Evolutionary conservation across 495 filamentous ascomycete species (phyloP).

Genomic region (Penicillium flavigenum): DNA sequence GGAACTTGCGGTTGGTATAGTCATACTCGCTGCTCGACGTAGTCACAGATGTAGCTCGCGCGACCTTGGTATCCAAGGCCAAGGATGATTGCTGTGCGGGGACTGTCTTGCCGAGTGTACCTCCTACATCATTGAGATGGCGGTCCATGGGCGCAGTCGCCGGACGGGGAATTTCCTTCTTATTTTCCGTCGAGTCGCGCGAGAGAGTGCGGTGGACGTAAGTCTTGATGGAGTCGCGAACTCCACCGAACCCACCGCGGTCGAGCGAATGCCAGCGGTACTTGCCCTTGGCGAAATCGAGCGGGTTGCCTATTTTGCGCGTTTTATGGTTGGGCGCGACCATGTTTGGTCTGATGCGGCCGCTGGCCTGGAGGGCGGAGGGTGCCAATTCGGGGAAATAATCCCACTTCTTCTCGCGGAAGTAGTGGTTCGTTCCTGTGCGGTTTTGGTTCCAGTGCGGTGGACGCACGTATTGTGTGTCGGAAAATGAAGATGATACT

Average conservation of each 20-base stretch:
- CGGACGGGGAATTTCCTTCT: conserved; percentile 25
- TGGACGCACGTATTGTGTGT: conserved; percentile 31
- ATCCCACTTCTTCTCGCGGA: conserved; percentile 51
- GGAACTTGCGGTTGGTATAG: conserved; percentile 9
- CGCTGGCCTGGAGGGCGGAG: conserved; percentile 23
- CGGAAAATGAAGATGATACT: conserved; percentile 21
- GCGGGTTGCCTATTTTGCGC: conserved; percentile 29
- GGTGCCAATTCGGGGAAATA: conserved; percentile 49
- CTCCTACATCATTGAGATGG: not conserved
- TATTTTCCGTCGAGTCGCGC: conserved; percentile 27
- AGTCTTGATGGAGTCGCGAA: conserved; percentile 42
- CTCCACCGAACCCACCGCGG: conserved; percentile 25
- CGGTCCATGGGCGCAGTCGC: conserved; percentile 20
- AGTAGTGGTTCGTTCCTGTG: conserved; percentile 43
- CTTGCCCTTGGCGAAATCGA: conserved; percentile 28
- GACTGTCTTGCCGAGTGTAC: not conserved
- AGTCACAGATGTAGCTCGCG: not conserved
- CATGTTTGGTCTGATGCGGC: conserved; percentile 16
- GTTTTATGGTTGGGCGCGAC: conserved; percentile 9
- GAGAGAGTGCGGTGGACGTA: conserved; percentile 38
- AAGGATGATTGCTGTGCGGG: not conserved
- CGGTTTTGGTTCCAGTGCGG: conserved; percentile 27
- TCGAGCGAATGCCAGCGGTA: conserved; percentile 30
- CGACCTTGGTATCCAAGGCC: not conserved
- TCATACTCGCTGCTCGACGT: conserved; percentile 9